Evolutionary conservation across 73 alveolate species (phyloP), one percentile per base, ranked within the genome.

Genomic region (Diophrys sp.): DNA sequence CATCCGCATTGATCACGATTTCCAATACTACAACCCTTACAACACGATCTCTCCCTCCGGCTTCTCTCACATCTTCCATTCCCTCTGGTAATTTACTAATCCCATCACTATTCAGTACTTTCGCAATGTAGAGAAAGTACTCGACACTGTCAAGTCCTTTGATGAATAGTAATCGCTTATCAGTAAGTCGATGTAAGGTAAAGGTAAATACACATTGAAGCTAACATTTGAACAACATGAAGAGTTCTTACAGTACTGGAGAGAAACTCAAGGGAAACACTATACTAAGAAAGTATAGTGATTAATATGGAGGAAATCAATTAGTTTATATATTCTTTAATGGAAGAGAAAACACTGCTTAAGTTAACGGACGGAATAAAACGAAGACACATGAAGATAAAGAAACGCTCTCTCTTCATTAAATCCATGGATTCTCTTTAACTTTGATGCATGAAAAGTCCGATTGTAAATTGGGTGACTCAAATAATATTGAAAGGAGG

Each of bases 1-100:
- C 24, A 23, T 82, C 28, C 55, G 90, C 24, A 74, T 73, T 66
- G 90, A 82, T 56, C 74, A 74, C 31, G 80, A 29, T 1, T 82
- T 2, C 70, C 0, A 44, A 24, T 82, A 57, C 31, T 62, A 74
- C 74, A 23, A 82, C 34, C 90, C 90, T 8, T 74, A 74, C 68
- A 82, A 82, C 75, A 73, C 90, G 1, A 70, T 77, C 14, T 80
- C 73, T 44, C 55, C 74, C 29, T 8, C 31, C 1, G 90, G 90
- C 23, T 25, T 26, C 81, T 79, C 70, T 70, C 44, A 25, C 23
- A 18, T 25, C n/a, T 8, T 57, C 54, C 28, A 27, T 18, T 33
- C 29, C 1, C 30, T 31, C 31, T 24, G 32, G 57, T 55, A 82
- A 78, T 2, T 74, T 30, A 32, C 79, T 26, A 82, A 74, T 54